phyloP scores from a whole-genome alignment of 148 eudicot species.

The Silene uniflora region DNA sequence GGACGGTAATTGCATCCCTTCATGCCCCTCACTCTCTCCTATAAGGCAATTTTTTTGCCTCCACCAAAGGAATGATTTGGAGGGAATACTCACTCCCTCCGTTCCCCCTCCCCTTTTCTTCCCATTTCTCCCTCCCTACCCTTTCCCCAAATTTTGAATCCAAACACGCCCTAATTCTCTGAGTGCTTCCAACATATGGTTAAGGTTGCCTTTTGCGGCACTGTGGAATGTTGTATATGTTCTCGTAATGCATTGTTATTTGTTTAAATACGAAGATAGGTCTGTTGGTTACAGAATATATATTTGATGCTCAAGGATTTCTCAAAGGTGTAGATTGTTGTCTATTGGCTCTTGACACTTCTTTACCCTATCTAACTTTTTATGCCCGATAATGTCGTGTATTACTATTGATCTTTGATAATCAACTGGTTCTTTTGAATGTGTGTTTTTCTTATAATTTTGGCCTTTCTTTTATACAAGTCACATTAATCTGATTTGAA shows the following conservation, averaged over 20 bases:
- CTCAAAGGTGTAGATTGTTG: not conserved
- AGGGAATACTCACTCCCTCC: no score
- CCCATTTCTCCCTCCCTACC: no score
- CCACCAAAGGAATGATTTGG: no score
- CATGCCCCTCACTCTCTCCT: no score
- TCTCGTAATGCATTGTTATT: not conserved
- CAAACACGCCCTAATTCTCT: not conserved
- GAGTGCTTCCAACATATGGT: not conserved
- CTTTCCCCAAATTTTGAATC: no score
- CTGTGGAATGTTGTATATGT: not conserved
- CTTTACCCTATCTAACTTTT: not conserved
- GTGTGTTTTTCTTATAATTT: not conserved
- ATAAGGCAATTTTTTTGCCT: no score
- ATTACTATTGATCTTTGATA: not conserved
- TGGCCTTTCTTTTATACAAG: constrained; percentile 17
- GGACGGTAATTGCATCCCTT: no score
- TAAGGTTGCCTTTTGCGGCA: not conserved
- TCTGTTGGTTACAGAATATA: not conserved
- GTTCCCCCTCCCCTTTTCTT: no score
- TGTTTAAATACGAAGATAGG: no score
- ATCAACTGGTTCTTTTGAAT: not conserved
- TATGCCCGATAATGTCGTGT: not conserved
- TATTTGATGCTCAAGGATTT: not conserved
- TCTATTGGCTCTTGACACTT: not conserved
- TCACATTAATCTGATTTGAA: constrained; percentile 75